These are phyloP conservation scores for Taxillus chinensis DNA, from an alignment of 164 flowering plant species.

Conservation along the genomic window DNA sequence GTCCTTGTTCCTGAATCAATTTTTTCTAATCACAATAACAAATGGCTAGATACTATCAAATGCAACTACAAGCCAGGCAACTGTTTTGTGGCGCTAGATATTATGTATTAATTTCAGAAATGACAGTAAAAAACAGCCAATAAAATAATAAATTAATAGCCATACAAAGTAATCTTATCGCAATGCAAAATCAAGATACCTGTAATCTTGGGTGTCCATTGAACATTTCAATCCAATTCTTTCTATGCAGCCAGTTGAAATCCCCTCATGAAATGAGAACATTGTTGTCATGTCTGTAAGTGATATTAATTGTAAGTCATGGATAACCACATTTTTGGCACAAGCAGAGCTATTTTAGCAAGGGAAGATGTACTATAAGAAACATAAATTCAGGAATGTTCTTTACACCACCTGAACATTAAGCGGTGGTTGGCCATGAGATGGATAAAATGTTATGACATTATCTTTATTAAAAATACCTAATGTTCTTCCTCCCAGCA, in stretches of 20 bases:
- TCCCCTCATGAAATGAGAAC: slow-evolving; percentile 84
- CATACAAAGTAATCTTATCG: neutral
- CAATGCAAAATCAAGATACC: slow-evolving; percentile 29
- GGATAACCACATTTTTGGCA: too few relatives aligned
- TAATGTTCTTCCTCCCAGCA: slow-evolving; percentile 66
- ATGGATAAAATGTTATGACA: slow-evolving; percentile 78
- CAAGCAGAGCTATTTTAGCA: neutral
- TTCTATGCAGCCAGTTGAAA: slow-evolving; percentile 86
- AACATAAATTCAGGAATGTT: neutral
- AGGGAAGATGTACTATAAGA: neutral
- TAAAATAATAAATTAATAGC: neutral
- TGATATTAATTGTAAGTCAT: slow-evolving; percentile 1
- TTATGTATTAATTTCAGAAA: too few relatives aligned
- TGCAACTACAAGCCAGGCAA: too few relatives aligned
- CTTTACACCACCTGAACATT: slow-evolving; percentile 54
- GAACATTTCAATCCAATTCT: slow-evolving; percentile 96
- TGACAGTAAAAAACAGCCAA: too few relatives aligned
- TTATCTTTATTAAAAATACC: slow-evolving; percentile 90
- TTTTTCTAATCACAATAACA: too few relatives aligned
- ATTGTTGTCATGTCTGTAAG: slow-evolving; percentile 86
- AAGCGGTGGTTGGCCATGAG: slow-evolving; percentile 81
- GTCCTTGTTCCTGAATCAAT: too few relatives aligned
- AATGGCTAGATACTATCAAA: too few relatives aligned
- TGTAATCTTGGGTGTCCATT: slow-evolving; percentile 97
- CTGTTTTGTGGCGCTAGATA: too few relatives aligned